Conservation (phyloP, 1,284 basidiomycete species). For the Ustilago nuda region DNA sequence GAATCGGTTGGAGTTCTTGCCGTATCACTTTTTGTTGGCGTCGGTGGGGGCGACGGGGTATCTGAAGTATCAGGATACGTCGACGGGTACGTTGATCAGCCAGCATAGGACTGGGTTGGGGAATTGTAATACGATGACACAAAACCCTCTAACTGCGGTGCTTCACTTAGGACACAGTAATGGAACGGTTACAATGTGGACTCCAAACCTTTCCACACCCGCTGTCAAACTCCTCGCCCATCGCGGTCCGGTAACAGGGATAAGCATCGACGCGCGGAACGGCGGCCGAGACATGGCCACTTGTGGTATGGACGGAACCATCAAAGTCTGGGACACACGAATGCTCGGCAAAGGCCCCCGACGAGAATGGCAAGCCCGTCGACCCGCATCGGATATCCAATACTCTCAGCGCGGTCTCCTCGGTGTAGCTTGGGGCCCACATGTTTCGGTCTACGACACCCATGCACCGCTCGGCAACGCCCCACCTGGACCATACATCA, state of each 20-base stretch:
- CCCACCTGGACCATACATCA: slow-evolving; percentile 73
- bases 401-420: slow-evolving; percentile 81
- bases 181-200: slow-evolving; percentile 92
- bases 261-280: slow-evolving; percentile 80
- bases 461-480: slow-evolving; percentile 50
- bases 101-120: slow-evolving; percentile 81
- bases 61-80: slow-evolving; percentile 96
- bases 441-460: slow-evolving; percentile 77
- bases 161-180: slow-evolving; percentile 85
- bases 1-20: slow-evolving; percentile 89
- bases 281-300: slow-evolving; percentile 92
- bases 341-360: slow-evolving; percentile 88
- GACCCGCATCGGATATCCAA: slow-evolving; percentile 68
- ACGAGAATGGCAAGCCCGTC: slow-evolving; percentile 80
- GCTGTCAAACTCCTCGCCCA: slow-evolving; percentile 93
- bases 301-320: slow-evolving; percentile 84
- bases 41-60: slow-evolving; percentile 87
- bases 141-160: slow-evolving; percentile 90
- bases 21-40: slow-evolving; percentile 93
- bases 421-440: slow-evolving; percentile 80
- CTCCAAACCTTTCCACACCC: slow-evolving; percentile 89
- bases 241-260: slow-evolving; percentile 83
- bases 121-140: slow-evolving; percentile 85
- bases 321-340: slow-evolving; percentile 95
- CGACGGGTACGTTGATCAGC: slow-evolving; percentile 86